Evolutionary conservation across 1,284 basidiomycete species (phyloP).

Genomic region (Mycena citricolor): DNA sequence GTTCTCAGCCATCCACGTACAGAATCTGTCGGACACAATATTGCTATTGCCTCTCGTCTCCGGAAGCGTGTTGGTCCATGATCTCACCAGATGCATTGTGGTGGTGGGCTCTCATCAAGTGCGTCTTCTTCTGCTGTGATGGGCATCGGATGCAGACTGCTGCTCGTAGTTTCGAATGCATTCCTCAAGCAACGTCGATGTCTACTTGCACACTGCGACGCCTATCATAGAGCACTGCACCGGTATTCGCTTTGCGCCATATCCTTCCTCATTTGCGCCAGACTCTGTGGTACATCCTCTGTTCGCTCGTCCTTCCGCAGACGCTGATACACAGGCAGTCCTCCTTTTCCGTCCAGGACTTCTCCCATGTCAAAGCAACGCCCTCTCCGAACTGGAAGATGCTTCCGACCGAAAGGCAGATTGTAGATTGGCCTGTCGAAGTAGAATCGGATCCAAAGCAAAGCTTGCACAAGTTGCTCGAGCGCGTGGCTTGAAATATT

Average conservation of each 20-base stretch:
- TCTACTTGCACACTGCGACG: conserved; percentile 61
- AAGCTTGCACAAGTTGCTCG: too few relatives aligned
- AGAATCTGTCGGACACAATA: conserved; percentile 51
- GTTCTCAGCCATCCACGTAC: conserved; percentile 65
- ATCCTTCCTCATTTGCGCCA: conserved; percentile 41
- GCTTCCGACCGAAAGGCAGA: too few relatives aligned
- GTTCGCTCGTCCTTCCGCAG: background rate
- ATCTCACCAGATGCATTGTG: conserved; percentile 58
- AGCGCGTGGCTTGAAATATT: too few relatives aligned
- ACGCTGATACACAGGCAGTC: background rate
- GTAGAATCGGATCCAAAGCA: too few relatives aligned
- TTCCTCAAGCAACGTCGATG: conserved; percentile 54
- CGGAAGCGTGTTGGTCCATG: conserved; percentile 71
- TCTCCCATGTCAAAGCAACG: conserved; percentile 73
- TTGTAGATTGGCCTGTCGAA: too few relatives aligned
- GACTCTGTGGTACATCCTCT: conserved; percentile 20
- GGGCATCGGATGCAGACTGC: conserved; percentile 6
- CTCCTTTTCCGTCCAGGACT: conserved; percentile 62
- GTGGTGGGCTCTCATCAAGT: conserved; percentile 78
- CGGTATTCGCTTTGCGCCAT: conserved; percentile 56
- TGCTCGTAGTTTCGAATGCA: conserved; percentile 76
- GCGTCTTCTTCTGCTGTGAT: conserved; percentile 14
- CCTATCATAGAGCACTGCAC: conserved; percentile 77
- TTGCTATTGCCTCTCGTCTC: conserved; percentile 62
- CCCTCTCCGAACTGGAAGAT: conserved; percentile 73